phyloP scores from a whole-genome alignment of 2,329 filamentous ascomycete species.

The Hymenoscyphus infarciens region DNA sequence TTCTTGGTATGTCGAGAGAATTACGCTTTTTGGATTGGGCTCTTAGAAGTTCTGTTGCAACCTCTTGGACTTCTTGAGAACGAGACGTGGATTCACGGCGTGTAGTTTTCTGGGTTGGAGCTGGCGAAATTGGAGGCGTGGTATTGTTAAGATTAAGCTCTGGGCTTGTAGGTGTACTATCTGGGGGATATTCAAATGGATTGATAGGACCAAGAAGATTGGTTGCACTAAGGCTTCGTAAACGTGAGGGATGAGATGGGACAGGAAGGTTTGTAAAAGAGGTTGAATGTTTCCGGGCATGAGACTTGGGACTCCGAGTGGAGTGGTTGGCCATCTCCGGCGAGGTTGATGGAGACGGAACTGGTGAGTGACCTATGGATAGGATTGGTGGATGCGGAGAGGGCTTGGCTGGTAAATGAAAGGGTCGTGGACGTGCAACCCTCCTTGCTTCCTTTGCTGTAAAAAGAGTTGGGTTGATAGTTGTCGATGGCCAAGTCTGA shows the following conservation, averaged over 20 bases:
- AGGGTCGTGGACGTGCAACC: not conserved
- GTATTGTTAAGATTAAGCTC: not conserved
- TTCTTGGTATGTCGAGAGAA: not conserved
- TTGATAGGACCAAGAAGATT: conserved; percentile 8
- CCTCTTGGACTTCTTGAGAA: not conserved
- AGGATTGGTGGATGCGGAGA: not conserved
- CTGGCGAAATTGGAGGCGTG: not conserved
- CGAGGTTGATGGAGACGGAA: not conserved
- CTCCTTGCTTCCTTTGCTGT: not conserved
- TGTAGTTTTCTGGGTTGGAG: not conserved
- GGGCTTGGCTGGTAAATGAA: not conserved
- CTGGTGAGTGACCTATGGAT: not conserved
- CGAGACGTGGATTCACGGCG: not conserved
- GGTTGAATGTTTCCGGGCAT: not conserved
- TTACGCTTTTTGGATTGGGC: not conserved
- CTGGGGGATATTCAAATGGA: not conserved
- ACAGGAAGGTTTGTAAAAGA: not conserved
- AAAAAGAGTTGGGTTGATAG: not conserved
- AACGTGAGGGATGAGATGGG: not conserved
- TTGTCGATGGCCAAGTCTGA: not conserved
- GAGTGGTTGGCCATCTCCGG: not conserved
- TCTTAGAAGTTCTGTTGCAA: not conserved
- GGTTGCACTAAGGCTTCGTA: conserved; percentile 4
- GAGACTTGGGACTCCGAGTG: not conserved
- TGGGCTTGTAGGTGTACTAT: not conserved